phyloP scores from a whole-genome alignment of 1,284 basidiomycete genomes.

The Cystobasidium pallidum region DNA sequence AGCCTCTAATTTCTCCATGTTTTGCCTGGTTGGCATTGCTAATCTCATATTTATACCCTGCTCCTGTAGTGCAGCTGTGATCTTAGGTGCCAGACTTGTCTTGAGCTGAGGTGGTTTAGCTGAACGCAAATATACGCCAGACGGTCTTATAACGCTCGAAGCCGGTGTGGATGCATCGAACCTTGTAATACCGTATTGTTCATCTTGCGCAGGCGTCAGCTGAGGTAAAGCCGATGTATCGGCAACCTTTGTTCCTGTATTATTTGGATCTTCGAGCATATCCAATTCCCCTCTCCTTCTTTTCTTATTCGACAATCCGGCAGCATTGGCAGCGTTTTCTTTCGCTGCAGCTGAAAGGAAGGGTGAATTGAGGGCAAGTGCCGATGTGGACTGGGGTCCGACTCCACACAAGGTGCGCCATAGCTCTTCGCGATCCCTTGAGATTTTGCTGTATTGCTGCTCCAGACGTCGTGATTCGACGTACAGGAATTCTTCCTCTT shows the following conservation, averaged over 20 bases:
- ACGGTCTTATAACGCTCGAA: constrained; percentile 34
- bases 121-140: constrained; percentile 70
- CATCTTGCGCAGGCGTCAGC: constrained; percentile 61
- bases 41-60: constrained; percentile 70
- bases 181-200: constrained; percentile 73
- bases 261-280: constrained; percentile 36
- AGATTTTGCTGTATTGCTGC: constrained; percentile 86
- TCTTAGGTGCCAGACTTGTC: constrained; percentile 68
- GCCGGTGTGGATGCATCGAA: constrained; percentile 52
- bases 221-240: constrained; percentile 11
- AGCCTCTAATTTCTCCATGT: constrained; percentile 70
- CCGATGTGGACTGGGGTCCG: constrained; percentile 51
- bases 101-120: constrained; percentile 79
- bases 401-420: constrained; percentile 69
- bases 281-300: constrained; percentile 49
- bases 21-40: constrained; percentile 87
- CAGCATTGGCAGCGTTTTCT: constrained; percentile 42
- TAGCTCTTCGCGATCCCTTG: constrained; percentile 85
- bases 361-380: constrained; percentile 41
- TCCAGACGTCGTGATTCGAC: constrained; percentile 91
- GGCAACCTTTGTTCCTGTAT: constrained; percentile 14
- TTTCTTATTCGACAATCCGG: constrained; percentile 47
- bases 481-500: constrained; percentile 94
- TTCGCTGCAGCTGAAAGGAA: constrained; percentile 35
- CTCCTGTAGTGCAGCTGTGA: constrained; percentile 73